A percentile compares a stretch with the other conserved stretches of the same genome.
These are phyloP conservation scores for Komagataella phaffii DNA, from an alignment of 805 yeast genomes.

Conservation along the genomic window DNA sequence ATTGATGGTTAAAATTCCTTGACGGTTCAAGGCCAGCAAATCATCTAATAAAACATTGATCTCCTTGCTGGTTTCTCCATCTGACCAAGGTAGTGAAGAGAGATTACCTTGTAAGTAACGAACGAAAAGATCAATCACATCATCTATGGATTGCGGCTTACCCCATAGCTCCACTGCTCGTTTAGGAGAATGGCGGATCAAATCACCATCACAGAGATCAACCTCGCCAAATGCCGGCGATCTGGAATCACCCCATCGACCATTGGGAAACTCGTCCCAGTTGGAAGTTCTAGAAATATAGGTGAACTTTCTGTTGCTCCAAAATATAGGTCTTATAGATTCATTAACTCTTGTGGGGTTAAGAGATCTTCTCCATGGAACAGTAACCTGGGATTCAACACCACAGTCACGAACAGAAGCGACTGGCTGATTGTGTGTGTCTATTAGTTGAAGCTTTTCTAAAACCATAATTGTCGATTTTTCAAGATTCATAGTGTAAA, in stretches of 20 bases:
- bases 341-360: slow-evolving; percentile 72
- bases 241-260: slow-evolving; percentile 96
- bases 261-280: slow-evolving; percentile 98
- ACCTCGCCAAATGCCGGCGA: slow-evolving; percentile 95
- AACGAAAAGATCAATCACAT: slow-evolving; percentile 50
- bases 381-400: slow-evolving; percentile 8
- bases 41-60: slow-evolving; percentile 45
- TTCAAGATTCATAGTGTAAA: slow-evolving; percentile 96
- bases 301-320: slow-evolving; percentile 88
- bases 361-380: slow-evolving; percentile 90
- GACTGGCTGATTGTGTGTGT: slow-evolving; percentile 18
- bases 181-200: slow-evolving; percentile 72
- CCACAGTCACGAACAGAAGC: slow-evolving; percentile 12
- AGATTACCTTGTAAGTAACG: slow-evolving; percentile 62
- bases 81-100: slow-evolving; percentile 85
- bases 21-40: slow-evolving; percentile 48
- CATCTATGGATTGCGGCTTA: slow-evolving; percentile 44
- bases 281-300: slow-evolving; percentile 81
- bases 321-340: slow-evolving; percentile 84
- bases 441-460: slow-evolving; percentile 49
- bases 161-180: slow-evolving; percentile 87
- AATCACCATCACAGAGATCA: slow-evolving; percentile 65
- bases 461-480: slow-evolving; percentile 80
- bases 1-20: slow-evolving; percentile 71
- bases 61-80: slow-evolving; percentile 75